Base-by-base conservation (phyloP, 2,329 filamentous ascomycete species). In the Microascus cirrosus region DNA sequence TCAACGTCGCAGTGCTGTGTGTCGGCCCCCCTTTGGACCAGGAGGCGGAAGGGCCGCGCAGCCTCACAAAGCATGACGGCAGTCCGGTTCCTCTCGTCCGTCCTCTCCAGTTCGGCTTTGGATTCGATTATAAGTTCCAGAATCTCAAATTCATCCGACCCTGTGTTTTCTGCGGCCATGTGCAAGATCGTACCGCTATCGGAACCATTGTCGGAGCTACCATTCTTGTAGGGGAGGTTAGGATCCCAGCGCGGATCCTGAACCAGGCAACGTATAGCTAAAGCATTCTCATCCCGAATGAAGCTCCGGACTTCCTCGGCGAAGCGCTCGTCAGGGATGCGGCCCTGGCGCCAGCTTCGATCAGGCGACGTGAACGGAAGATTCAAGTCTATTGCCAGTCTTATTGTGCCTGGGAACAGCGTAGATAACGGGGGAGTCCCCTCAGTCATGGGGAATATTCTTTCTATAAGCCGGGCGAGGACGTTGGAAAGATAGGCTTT, bases 1-100 rank as follows among this genome's bases (percentile, higher is more conserved):
- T 63, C 58, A 20, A 54, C 36, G 51, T 58, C 56, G 10, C 18
- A 18, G 15, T 53, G 50, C 22, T 22, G 18, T 13, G 56, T 58
- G 25, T 45, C 39, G 15, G 56, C 50, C 12, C 56, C 56, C 24
- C 20, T 15, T 8, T 36, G n/a, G 12, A 54, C 35, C 7, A 58
- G 51, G 10, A 58, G 13, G 7, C 51, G 51, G 51, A 54, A 54
- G 22, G 39, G 15, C 28, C 25, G 24, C 25, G 48, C 6, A 11
- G 15, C n/a, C 51, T 58, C 56, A 28, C 56, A 58, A 7, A 54
- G 34, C 56, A 58, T 58, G 18, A 58, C 11, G 6, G 56, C 34
- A n/a, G 56, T 58, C 11, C 56, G 34, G 36, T 32, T 34, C 11
- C 22, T 53, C 34, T 53, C 24, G 15, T 58, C 56, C 6, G 39